A percentile compares a stretch with the other conserved stretches of the same genome.
Conservation (phyloP, 129 eudicot species). For the Flaveria linearis region DNA sequence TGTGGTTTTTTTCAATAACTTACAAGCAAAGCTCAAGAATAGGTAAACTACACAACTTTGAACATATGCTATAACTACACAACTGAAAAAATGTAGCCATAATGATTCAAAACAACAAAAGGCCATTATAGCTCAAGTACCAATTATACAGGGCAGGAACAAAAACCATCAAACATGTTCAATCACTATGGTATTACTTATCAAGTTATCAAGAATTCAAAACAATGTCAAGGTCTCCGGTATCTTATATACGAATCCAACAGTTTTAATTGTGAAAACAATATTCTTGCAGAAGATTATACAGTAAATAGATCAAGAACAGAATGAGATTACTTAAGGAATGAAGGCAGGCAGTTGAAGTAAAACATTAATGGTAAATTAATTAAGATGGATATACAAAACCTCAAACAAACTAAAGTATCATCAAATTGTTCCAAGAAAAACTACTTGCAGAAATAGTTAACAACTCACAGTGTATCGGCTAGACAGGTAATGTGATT, state of each 20-base stretch:
- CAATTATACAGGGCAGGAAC: neutral
- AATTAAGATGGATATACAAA: constrained; percentile 26
- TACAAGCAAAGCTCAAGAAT: neutral
- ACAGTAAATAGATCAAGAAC: neutral
- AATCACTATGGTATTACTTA: constrained; percentile 1
- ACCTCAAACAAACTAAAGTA: constrained; percentile 31
- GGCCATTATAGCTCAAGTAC: constrained; percentile 12
- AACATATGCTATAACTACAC: neutral
- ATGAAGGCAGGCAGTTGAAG: neutral
- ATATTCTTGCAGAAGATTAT: neutral
- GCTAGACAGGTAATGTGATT: no score
- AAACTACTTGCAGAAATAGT: constrained; percentile 36
- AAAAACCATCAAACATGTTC: constrained; percentile 5
- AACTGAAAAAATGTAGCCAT: neutral
- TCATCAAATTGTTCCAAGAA: constrained; percentile 33
- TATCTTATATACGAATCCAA: neutral
- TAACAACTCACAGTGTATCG: constrained; percentile 42
- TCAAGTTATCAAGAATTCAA: no score
- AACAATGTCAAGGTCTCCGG: no score
- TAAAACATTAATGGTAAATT: no score
- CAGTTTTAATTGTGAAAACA: neutral
- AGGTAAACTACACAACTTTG: no score
- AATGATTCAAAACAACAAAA: constrained; percentile 2
- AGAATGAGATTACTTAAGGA: constrained; percentile 16
- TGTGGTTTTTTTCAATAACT: no score